phyloP scores from a whole-genome alignment of 2,329 filamentous ascomycete genomes.

The Erysiphe pulchra region DNA sequence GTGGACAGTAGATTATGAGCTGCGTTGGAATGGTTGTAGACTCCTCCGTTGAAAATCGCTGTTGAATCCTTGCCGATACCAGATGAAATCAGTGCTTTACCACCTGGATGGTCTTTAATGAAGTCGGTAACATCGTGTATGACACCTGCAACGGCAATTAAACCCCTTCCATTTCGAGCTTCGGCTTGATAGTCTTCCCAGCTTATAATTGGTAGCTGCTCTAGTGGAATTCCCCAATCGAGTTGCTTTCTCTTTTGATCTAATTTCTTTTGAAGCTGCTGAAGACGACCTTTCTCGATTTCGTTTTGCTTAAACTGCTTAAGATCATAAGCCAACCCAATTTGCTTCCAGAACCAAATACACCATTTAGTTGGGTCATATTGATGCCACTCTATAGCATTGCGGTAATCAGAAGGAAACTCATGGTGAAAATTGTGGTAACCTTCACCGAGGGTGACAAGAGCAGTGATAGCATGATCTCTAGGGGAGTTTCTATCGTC shows the following conservation, averaged over 20 bases:
- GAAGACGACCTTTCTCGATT: constrained; percentile 74
- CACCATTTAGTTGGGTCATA: constrained; percentile 83
- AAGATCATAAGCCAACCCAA: constrained; percentile 63
- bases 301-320: constrained; percentile 84
- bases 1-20: constrained; percentile 73
- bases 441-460: constrained; percentile 66
- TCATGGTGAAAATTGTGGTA: constrained; percentile 96
- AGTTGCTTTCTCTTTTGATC: constrained; percentile 62
- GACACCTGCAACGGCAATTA: constrained; percentile 58
- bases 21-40: constrained; percentile 74
- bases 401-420: constrained; percentile 81
- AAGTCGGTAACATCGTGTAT: constrained; percentile 68
- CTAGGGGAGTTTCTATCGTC: constrained; percentile 80
- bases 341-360: constrained; percentile 64
- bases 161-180: constrained; percentile 50
- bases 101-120: constrained; percentile 75
- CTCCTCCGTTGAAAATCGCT: constrained; percentile 75
- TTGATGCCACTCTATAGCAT: constrained; percentile 75
- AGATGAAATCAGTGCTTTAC: constrained; percentile 61
- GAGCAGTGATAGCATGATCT: constrained; percentile 64
- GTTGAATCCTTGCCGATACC: constrained; percentile 73
- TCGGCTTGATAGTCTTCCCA: constrained; percentile 70
- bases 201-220: constrained; percentile 61
- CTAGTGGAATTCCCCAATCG: constrained; percentile 68
- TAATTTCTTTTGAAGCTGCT: constrained; percentile 80